Base-by-base conservation (phyloP, 75 land plant genomes). In the Pseudotsuga menziesii region DNA sequence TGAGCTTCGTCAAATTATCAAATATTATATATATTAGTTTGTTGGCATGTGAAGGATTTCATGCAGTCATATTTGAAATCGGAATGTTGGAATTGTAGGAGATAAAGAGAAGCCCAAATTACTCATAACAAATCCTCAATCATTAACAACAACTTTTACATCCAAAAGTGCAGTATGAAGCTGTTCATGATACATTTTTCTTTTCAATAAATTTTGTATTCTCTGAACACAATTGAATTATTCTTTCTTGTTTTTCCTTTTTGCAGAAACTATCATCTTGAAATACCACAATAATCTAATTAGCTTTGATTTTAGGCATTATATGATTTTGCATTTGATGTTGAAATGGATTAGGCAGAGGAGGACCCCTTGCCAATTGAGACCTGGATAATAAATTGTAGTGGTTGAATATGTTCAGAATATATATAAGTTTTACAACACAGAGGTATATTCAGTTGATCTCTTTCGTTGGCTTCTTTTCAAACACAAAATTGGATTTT, bases 371-470 rank as follows among this genome's bases (percentile, higher is more conserved):
- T 66, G 41, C 70, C 70, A 13, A 66, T 89, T 73, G 75, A 48
- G 99, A 96, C 77, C 81, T 80, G 4, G 85, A 80, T 20, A 85
- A 92, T 82, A 89, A 91, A 39, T 83, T 96, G 97, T 94, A 5
- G 91, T 88, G 12, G 90, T 87, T 6, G 99, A 96, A 32, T 94
- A 96, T 80, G 89, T 96, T 29, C 97, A 96, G 44, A 97, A 96
- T 69, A 88, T 96, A 3, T 96, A 94, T 81, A 89, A 88, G 69
- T 96, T 85, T 82, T 96, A 94, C 69, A 75, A 78, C 29, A 76
- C 77, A 56, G 94, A 96, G 91, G 94, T 91, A 77, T 29, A 32
- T 63, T 32, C 35, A 17, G 14, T 13, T 32, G 32, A 63, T 32
- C 41, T 63, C 15, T 63, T 63, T 63, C n/a, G 36, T 27, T 63